A percentile compares a stretch with the other conserved stretches of the same genome.
These are phyloP conservation scores for Pichia cabralensis DNA, from an alignment of 805 yeast genomes.

Conservation along the genomic window DNA sequence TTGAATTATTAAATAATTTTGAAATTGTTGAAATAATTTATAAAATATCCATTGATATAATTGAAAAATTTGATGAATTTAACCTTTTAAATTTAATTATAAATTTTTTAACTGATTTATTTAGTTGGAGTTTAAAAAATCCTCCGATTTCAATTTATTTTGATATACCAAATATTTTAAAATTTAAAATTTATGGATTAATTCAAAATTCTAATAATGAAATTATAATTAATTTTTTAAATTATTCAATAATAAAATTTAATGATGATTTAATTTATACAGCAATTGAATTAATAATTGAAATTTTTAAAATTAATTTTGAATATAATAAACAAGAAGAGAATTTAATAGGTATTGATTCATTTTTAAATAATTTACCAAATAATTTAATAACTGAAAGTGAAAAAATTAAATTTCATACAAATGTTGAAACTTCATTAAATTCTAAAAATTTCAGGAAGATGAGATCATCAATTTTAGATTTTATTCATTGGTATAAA, in stretches of 20 bases:
- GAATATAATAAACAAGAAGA: constrained; percentile 34
- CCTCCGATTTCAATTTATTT: constrained; percentile 70
- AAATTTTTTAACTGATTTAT: constrained; percentile 70
- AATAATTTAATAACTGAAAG: constrained; percentile 50
- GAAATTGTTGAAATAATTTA: constrained; percentile 42
- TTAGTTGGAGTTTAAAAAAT: constrained; percentile 73
- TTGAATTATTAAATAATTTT: constrained; percentile 35
- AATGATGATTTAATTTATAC: constrained; percentile 63
- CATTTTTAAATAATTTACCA: constrained; percentile 47
- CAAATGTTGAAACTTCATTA: constrained; percentile 48
- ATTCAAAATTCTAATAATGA: constrained; percentile 46
- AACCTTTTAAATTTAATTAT: constrained; percentile 64
- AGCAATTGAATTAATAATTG: constrained; percentile 63
- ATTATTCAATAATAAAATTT: constrained; percentile 63
- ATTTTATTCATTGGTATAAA: constrained; percentile 75
- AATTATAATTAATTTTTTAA: constrained; percentile 43
- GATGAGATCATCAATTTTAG: constrained; percentile 60
- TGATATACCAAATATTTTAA: constrained; percentile 44
- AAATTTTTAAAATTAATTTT: constrained; percentile 44
- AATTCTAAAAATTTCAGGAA: constrained; percentile 62
- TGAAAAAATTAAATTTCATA: constrained; percentile 57
- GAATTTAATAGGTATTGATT: constrained; percentile 48
- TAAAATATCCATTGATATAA: constrained; percentile 48
- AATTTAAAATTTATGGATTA: constrained; percentile 28
- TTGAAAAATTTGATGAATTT: constrained; percentile 46